Base-by-base conservation (phyloP, 2,329 filamentous ascomycete species). In the Cryphonectria nitschkei region DNA sequence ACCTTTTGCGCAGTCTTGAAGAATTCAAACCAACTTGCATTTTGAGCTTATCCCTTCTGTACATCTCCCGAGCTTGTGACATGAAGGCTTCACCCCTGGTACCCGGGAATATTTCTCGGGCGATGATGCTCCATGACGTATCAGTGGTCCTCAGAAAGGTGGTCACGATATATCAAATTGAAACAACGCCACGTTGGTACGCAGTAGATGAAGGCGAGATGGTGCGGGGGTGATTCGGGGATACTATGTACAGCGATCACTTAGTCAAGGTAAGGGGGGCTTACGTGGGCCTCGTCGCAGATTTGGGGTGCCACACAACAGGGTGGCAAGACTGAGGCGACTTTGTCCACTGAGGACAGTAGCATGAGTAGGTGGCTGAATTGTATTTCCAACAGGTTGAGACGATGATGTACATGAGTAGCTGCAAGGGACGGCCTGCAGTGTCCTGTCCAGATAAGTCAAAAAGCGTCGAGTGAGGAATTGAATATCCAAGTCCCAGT, bases 171-270 rank as follows among this genome's bases (percentile, higher is more conserved):
- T 9, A 61, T 61, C 34, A 39, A 39, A 19, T 61, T 19, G 58
- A 61, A 39, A 61, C 58, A 61, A 39, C 58, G 58, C 58, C 58
- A 61, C 26, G 22, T 26, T 22, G 58, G 19, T 50, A 39, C 39
- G 26, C 19, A 52, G 62, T 54, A 66, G 66, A 62, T 62, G 69
- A 65, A 46, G 61, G 32, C 52, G 37, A 68, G 65, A 52, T 68
- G 69, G 60, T 70, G 63, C 32, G 63, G 60, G 63, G 60, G 65
- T 56, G 43, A 70, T 61, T 54, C 68, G 67, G 54, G 54, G 6
- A 32, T 58, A 58, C 54, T 58, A 39, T 43, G 61, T 64, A 62
- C 32, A 34, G 5, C 6, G 11, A 8, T 11, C 37, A 11, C 8
- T 39, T 39, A 13, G 8, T 39, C 11, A 39, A 34, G 50, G 65